Evolutionary conservation across 495 filamentous ascomycete genomes (phyloP).

Genomic region (Trichoderma virens): DNA sequence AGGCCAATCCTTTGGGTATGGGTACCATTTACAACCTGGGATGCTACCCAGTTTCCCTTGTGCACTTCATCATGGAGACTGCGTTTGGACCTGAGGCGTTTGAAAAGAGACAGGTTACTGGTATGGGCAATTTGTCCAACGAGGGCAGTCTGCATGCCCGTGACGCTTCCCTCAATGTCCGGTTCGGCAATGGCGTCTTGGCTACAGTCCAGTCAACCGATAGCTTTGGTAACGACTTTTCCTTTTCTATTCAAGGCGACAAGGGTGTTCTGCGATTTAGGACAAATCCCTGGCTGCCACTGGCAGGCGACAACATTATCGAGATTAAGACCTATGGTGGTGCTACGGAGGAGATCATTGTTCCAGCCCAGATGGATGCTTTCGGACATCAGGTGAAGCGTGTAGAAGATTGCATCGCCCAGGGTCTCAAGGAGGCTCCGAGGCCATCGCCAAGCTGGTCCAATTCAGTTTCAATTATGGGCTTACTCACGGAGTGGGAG

Average conservation of each 20-base stretch:
- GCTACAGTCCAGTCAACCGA: background rate
- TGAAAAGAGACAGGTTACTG: background rate
- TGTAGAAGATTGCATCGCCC: background rate
- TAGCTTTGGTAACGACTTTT: background rate
- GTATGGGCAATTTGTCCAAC: background rate
- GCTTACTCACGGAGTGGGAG: background rate
- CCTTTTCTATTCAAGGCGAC: slow-evolving; percentile 1
- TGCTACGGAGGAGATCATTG: background rate
- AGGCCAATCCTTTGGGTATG: slow-evolving; percentile 1
- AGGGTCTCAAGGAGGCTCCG: background rate
- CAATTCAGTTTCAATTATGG: background rate
- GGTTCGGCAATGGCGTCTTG: background rate
- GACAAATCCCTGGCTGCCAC: background rate
- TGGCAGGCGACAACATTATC: background rate
- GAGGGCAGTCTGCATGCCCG: background rate
- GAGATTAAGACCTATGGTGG: background rate
- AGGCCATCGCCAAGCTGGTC: background rate
- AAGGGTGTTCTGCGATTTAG: background rate
- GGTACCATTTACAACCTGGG: slow-evolving; percentile 3
- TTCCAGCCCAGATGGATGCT: background rate
- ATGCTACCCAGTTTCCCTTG: background rate
- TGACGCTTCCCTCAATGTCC: background rate
- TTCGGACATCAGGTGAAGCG: background rate
- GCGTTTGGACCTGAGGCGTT: background rate
- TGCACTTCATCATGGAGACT: background rate